Percentiles rank a stretch among this genome's conserved stretches.
phyloP scores from a whole-genome alignment of 208 protist species.

The Leishmania tarentolae region DNA sequence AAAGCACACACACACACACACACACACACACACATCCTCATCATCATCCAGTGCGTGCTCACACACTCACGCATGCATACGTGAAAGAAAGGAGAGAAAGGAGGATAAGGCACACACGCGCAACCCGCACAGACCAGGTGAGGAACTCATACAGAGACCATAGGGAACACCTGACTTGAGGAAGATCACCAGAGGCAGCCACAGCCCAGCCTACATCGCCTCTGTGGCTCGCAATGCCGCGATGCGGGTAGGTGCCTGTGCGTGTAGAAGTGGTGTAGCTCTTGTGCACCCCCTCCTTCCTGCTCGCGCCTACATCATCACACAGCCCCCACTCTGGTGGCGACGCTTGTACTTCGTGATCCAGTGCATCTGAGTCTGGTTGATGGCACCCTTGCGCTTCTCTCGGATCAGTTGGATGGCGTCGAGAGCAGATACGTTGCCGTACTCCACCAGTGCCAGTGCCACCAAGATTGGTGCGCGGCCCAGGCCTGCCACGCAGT shows the following conservation, averaged over 20 bases:
- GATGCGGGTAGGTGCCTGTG: not conserved
- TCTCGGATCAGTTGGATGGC: conserved; percentile 82
- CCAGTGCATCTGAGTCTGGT: conserved; percentile 92
- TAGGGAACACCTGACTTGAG: not conserved
- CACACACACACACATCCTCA: not conserved
- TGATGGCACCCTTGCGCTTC: conserved; percentile 87
- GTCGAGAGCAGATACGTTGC: conserved; percentile 76
- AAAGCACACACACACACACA: not conserved
- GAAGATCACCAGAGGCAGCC: not conserved
- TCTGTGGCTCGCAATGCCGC: not conserved
- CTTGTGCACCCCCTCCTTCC: not conserved
- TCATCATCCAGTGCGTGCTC: not conserved
- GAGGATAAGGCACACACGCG: not conserved
- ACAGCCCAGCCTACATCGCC: not conserved
- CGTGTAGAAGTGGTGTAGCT: not conserved
- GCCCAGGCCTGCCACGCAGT: conserved; percentile 93
- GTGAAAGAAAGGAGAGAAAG: not conserved
- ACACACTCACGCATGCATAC: not conserved
- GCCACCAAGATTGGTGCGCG: conserved; percentile 93
- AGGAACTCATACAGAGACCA: not conserved
- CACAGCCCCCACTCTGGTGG: conserved; percentile 46
- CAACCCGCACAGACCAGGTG: not conserved
- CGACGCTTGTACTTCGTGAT: conserved; percentile 87
- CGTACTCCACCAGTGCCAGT: conserved; percentile 90
- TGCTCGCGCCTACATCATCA: conserved; percentile 55